Conservation (phyloP, 257 asterid species). For the Haberlea rhodopensis region DNA sequence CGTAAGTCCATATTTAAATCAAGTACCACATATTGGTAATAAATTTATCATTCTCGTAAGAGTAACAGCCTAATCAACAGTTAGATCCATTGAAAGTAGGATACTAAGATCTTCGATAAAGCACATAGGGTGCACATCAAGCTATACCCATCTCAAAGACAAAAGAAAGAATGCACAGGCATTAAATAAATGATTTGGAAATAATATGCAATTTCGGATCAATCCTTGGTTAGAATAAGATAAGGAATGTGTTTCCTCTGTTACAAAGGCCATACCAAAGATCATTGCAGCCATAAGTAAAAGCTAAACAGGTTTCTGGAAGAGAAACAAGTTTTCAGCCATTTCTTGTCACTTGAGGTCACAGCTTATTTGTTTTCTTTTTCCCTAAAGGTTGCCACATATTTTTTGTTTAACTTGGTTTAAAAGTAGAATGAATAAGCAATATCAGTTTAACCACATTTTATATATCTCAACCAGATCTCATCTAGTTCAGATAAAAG, state of each 20-base stretch:
- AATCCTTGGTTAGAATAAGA: not conserved
- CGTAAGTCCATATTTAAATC: not conserved
- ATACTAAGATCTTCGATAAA: not conserved
- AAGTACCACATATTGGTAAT: not conserved
- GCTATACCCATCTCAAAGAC: not conserved
- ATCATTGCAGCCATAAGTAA: slow-evolving; percentile 2
- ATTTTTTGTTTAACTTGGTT: not conserved
- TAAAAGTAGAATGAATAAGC: not conserved
- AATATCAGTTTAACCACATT: not conserved
- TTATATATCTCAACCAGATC: not conserved
- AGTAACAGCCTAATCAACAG: not conserved
- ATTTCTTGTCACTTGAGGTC: not conserved
- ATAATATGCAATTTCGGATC: slow-evolving; percentile 14
- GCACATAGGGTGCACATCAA: not conserved
- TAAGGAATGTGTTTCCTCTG: not conserved
- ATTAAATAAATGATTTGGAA: slow-evolving; percentile 9
- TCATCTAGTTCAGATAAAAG: slow-evolving; percentile 23
- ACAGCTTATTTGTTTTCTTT: slow-evolving; percentile 6
- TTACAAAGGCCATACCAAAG: not conserved
- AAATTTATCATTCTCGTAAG: not conserved
- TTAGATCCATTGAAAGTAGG: not conserved
- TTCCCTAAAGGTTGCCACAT: no score
- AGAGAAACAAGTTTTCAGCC: not conserved
- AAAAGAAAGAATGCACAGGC: not conserved
- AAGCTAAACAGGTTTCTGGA: slow-evolving; percentile 6